Conservation (phyloP, 345 rosid species). For the Litchi chinensis region DNA sequence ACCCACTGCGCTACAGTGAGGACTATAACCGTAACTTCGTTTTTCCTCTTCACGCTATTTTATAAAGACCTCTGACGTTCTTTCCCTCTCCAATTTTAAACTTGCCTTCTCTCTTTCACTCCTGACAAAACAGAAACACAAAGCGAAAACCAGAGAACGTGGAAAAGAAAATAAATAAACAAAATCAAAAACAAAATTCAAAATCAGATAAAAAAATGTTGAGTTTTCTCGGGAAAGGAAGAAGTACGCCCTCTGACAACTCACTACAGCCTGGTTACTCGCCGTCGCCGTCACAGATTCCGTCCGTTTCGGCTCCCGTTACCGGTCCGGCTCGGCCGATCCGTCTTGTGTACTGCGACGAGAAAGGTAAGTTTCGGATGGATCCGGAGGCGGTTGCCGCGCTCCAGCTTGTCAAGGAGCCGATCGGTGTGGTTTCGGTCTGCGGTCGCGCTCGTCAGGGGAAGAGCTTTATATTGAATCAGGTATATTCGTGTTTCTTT, state of each 20-base stretch:
- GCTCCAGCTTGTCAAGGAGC: constrained; percentile 92
- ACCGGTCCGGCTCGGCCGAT: constrained; percentile 98
- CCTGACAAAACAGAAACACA: not conserved
- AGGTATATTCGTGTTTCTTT: constrained; percentile 43
- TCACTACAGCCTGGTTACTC: constrained; percentile 40
- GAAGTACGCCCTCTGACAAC: constrained; percentile 36
- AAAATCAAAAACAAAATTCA: not conserved
- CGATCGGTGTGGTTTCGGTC: constrained; percentile 95
- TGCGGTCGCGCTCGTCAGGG: constrained; percentile 99
- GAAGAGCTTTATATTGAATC: constrained; percentile 90
- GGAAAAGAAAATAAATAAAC: not conserved
- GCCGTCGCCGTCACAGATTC: constrained; percentile 28
- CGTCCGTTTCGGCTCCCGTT: constrained; percentile 38
- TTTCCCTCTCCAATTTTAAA: constrained; percentile 42
- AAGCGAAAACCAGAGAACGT: not conserved
- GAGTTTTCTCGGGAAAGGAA: constrained; percentile 47
- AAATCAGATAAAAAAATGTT: constrained; percentile 32
- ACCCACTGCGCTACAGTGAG: not conserved
- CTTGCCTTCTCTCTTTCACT: not conserved
- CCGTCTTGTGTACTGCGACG: constrained; percentile 84
- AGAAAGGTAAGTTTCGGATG: constrained; percentile 95
- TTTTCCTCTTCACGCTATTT: not conserved
- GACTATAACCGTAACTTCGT: not conserved
- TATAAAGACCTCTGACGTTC: not conserved
- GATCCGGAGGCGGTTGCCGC: constrained; percentile 98